A percentile compares a stretch with the other conserved stretches of the same genome.
phyloP scores from a whole-genome alignment of 108 stramenopile species.

The Aurantiochytrium sp. region DNA sequence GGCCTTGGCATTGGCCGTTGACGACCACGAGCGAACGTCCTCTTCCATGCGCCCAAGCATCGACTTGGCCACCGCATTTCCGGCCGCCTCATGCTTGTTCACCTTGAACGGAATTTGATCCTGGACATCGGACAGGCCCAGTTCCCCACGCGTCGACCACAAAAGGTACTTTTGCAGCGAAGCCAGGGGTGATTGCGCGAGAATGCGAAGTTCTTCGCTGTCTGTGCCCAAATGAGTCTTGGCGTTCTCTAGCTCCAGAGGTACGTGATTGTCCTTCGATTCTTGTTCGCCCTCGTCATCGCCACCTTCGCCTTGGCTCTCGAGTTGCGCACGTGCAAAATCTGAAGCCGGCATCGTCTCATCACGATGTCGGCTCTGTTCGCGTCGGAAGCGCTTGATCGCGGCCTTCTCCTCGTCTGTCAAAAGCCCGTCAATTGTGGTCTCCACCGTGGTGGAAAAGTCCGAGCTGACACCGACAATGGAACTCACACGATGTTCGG shows the following conservation, averaged over 20 bases:
- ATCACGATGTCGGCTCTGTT: background rate
- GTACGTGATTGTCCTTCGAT: background rate
- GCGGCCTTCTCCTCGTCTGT: background rate
- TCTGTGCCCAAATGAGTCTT: background rate
- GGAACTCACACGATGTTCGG: background rate
- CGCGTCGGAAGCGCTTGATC: background rate
- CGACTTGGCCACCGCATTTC: slow-evolving; percentile 22
- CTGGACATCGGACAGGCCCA: background rate
- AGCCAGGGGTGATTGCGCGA: slow-evolving; percentile 15
- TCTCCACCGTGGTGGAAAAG: background rate
- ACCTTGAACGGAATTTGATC: slow-evolving; percentile 22
- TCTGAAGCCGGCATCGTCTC: background rate
- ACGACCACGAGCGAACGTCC: slow-evolving; percentile 13
- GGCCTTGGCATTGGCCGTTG: background rate
- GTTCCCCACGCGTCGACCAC: background rate
- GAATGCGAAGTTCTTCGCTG: background rate
- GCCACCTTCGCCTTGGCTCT: background rate
- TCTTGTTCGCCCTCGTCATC: background rate
- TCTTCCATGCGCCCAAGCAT: slow-evolving; percentile 28
- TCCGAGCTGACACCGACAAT: background rate
- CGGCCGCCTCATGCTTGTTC: slow-evolving; percentile 20
- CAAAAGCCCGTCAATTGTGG: background rate
- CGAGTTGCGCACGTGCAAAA: background rate
- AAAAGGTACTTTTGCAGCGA: background rate
- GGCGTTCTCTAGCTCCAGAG: background rate